Evolutionary conservation across 2,329 filamentous ascomycete species (phyloP).

Genomic region (Magnaporthiopsis rhizophila): DNA sequence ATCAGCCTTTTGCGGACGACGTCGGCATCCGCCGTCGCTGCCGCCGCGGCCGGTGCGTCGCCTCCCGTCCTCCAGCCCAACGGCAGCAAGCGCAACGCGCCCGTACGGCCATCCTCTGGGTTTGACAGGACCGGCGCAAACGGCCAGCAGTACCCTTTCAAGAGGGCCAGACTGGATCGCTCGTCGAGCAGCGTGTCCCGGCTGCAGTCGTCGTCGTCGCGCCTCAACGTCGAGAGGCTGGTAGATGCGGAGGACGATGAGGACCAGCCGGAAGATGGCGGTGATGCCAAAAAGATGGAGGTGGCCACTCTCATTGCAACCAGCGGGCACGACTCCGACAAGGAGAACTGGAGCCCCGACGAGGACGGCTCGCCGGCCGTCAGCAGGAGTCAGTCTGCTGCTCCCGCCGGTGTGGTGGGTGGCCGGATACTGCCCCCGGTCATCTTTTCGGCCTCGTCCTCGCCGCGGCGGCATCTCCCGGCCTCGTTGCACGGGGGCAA

Average conservation of each 20-base stretch:
- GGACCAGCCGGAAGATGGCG: constrained; percentile 28
- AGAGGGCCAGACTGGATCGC: constrained; percentile 55
- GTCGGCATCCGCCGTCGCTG: constrained; percentile 35
- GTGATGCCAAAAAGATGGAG: constrained; percentile 30
- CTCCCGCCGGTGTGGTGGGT: neutral
- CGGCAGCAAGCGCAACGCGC: constrained; percentile 57
- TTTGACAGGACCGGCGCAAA: constrained; percentile 14
- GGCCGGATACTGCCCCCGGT: constrained; percentile 14
- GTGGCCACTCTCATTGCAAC: constrained; percentile 31
- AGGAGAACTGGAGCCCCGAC: constrained; percentile 77
- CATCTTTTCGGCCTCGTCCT: constrained; percentile 14
- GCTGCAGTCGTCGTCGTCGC: constrained; percentile 35
- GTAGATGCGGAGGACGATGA: constrained; percentile 20
- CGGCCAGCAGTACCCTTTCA: constrained; percentile 30
- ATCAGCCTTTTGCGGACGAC: constrained; percentile 74
- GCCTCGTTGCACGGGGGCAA: constrained; percentile 17
- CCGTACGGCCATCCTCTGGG: constrained; percentile 14
- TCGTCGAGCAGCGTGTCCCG: constrained; percentile 55
- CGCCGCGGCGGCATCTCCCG: constrained; percentile 16
- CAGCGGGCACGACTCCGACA: constrained; percentile 71
- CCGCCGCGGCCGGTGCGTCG: constrained; percentile 29
- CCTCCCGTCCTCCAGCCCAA: constrained; percentile 40
- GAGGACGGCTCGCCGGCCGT: constrained; percentile 32
- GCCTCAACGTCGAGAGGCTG: constrained; percentile 8
- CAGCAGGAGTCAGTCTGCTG: neutral